phyloP scores from a whole-genome alignment of 2,329 filamentous ascomycete species.

The Neofusicoccum kwambonambiense region DNA sequence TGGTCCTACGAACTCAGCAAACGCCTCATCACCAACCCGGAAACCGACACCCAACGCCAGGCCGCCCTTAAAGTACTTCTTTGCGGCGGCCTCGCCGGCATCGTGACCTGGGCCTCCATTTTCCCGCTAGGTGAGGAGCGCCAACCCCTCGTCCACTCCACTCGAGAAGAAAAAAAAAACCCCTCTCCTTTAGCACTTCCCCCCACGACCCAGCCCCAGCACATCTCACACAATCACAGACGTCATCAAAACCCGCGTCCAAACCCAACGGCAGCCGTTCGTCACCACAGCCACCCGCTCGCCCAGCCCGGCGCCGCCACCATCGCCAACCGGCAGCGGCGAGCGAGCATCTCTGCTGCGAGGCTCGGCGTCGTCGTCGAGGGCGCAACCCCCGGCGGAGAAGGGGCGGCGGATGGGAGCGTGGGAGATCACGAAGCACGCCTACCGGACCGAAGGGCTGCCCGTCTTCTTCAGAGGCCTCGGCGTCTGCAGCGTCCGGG shows the following conservation, averaged over 20 bases:
- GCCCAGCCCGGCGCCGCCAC: background rate
- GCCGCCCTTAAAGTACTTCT: constrained; percentile 66
- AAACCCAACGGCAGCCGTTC: constrained; percentile 57
- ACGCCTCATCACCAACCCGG: constrained; percentile 41
- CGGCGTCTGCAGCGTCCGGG: constrained; percentile 76
- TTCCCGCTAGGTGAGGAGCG: constrained; percentile 64
- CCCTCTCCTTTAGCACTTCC: too few relatives aligned
- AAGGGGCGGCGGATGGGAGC: constrained; percentile 48
- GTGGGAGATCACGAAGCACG: constrained; percentile 61
- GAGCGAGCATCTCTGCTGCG: constrained; percentile 11
- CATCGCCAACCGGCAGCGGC: background rate
- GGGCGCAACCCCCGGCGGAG: background rate
- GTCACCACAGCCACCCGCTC: background rate
- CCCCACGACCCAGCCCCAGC: background rate
- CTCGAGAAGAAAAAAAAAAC: background rate
- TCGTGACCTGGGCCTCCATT: constrained; percentile 84
- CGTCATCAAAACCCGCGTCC: constrained; percentile 88
- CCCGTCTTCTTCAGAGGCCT: constrained; percentile 80
- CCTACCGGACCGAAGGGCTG: constrained; percentile 70
- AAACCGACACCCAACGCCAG: constrained; percentile 46
- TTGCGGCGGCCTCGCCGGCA: constrained; percentile 82
- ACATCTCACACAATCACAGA: constrained; percentile 49
- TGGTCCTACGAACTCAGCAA: constrained; percentile 84
- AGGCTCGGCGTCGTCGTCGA: background rate
- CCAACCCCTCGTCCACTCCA: background rate